These are phyloP conservation scores for Acanthamoeba lenticulata DNA, from an alignment of 208 protist species.

Conservation along the genomic window DNA sequence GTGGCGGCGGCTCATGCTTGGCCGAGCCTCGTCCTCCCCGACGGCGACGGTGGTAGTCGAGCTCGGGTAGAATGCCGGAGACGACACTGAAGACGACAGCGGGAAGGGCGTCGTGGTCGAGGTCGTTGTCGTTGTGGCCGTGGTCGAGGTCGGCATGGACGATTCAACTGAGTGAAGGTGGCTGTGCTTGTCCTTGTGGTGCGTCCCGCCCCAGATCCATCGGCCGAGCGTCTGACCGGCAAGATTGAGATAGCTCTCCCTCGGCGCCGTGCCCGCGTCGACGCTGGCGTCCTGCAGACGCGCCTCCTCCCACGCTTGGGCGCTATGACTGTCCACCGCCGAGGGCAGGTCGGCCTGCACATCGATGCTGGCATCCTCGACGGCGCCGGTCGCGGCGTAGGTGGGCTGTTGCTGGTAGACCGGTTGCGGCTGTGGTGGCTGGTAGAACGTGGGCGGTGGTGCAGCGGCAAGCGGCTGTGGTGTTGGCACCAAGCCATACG, in stretches of 20 bases:
- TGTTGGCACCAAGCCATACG: too few species aligned
- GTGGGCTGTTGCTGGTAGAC: too few species aligned
- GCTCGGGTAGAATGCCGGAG: background rate
- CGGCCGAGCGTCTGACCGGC: background rate
- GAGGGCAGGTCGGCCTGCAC: too few species aligned
- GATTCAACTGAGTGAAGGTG: background rate
- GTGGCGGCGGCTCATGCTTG: background rate
- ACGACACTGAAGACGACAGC: background rate
- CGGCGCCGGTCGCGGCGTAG: too few species aligned
- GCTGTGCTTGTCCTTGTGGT: background rate
- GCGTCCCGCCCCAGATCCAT: background rate
- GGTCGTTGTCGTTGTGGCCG: background rate
- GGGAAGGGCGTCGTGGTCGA: background rate
- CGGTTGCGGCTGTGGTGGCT: too few species aligned
- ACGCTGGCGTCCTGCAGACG: background rate
- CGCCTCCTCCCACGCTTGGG: background rate
- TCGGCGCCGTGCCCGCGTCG: background rate
- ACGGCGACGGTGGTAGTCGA: too few species aligned
- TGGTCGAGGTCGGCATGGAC: background rate
- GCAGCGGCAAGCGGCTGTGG: too few species aligned
- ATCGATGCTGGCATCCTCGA: too few species aligned
- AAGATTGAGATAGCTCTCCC: background rate
- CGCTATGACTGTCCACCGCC: too few species aligned
- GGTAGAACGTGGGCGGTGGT: too few species aligned
- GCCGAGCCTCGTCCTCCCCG: background rate